Evolutionary conservation across 805 yeast species (phyloP).

Genomic region (Saturnispora sanitii): DNA sequence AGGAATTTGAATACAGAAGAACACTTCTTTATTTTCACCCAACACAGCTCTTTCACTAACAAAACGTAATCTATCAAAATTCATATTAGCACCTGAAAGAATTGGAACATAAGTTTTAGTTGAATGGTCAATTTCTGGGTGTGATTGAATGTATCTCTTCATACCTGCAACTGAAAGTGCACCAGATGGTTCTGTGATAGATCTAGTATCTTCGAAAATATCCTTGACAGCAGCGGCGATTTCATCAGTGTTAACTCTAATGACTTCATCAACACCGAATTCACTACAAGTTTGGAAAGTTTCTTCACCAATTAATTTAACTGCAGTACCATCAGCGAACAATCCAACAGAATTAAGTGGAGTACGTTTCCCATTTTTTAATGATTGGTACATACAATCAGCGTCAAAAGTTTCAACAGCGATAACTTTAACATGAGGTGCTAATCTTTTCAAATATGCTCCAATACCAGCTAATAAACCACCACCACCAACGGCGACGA

Average conservation of each 20-base stretch:
- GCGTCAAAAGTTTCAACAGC: slow-evolving; percentile 97
- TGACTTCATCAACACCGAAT: slow-evolving; percentile 69
- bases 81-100: slow-evolving; percentile 95
- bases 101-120: slow-evolving; percentile 70
- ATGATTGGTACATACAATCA: slow-evolving; percentile 75
- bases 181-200: slow-evolving; percentile 94
- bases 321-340: slow-evolving; percentile 99
- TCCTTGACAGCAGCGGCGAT: slow-evolving; percentile 94
- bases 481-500: slow-evolving; percentile 95
- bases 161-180: slow-evolving; percentile 94
- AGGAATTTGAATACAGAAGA: slow-evolving; percentile 82
- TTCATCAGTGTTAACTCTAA: slow-evolving; percentile 59
- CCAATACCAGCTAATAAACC: slow-evolving; percentile 90
- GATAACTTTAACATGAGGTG: slow-evolving; percentile 93
- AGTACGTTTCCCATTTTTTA: slow-evolving; percentile 45
- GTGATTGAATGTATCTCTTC: slow-evolving; percentile 62
- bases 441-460: slow-evolving; percentile 82
- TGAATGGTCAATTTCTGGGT: slow-evolving; percentile 64
- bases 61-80: slow-evolving; percentile 90
- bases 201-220: slow-evolving; percentile 89
- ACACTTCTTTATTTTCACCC: slow-evolving; percentile 98
- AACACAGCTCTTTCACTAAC: slow-evolving; percentile 94
- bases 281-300: slow-evolving; percentile 73
- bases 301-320: slow-evolving; percentile 79
- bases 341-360: slow-evolving; percentile 72